Evolutionary conservation across 2,329 filamentous ascomycete genomes (phyloP), one percentile per base, ranked within the genome.

Genomic region (Diaporthe caulivora): DNA sequence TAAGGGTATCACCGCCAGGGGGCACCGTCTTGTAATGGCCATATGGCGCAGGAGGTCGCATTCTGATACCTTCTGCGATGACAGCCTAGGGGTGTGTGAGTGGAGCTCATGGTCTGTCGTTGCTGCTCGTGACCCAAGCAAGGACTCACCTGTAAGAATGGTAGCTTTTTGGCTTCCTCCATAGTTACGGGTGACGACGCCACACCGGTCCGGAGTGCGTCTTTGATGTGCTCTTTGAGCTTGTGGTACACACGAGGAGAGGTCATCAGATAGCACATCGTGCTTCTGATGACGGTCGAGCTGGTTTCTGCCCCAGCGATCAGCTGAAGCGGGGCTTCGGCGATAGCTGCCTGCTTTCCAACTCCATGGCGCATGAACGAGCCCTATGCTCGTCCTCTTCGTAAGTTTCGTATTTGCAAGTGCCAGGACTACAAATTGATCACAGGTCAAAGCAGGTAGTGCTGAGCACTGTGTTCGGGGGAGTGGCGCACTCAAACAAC

Each of bases 291-390:
- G 6, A 84, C 82, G 0, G 84, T 86, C 0, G 87, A 85, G 0
- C 87, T 87, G 18, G 86, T 88, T 76, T 90, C 87, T 1, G 86
- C 86, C 3, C 88, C 88, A 3, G 87, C 87, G 2, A 87, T 24
- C 4, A 76, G 74, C 47, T 78, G 75, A 53, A 78, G 65, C 2
- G 78, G 53, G 1, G 75, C 75, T 60, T 78, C 80, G 72, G 87
- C 84, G 21, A 84, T 80, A 73, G 87, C 84, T 58, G 86, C 79
- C 0, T 85, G 81, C 34, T 80, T 77, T 21, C 82, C 81, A 17
- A 87, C 80, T 2, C 78, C 77, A 73, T 86, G 84, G 15, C 82
- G 81, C 70, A 89, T 83, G 76, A 89, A 89, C 0, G 86, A 85
- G 3, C 83, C 84, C 4, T 74, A 1, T 9, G 13, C 13, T 21